Evolutionary conservation across 306 rosid species (phyloP).

Genomic region (Lathyrus sativus): DNA sequence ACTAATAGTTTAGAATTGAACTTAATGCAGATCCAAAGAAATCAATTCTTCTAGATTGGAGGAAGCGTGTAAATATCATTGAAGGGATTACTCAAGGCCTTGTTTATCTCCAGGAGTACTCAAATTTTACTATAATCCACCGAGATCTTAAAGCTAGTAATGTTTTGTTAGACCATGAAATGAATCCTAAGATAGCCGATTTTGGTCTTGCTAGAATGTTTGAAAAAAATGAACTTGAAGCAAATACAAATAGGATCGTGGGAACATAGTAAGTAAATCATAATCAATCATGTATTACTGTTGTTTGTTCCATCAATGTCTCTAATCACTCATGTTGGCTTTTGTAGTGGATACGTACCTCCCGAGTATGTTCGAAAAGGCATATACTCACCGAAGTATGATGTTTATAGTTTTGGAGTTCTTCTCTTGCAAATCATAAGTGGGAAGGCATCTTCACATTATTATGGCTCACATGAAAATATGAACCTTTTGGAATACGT

Average conservation of each 20-base stretch:
- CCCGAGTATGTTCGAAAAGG: conserved; percentile 64
- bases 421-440: conserved; percentile 70
- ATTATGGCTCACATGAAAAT: conserved; percentile 49
- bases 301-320: neutral
- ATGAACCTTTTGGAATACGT: conserved; percentile 36
- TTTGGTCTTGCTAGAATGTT: conserved; percentile 74
- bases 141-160: conserved; percentile 72
- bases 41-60: conserved; percentile 51
- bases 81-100: conserved; percentile 76
- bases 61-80: conserved; percentile 54
- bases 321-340: conserved; percentile 24
- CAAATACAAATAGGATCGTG: conserved; percentile 58
- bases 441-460: conserved; percentile 50
- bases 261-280: conserved; percentile 62
- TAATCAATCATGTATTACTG: neutral
- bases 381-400: conserved; percentile 50
- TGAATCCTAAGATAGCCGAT: conserved; percentile 69
- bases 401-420: conserved; percentile 49
- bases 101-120: conserved; percentile 79
- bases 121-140: conserved; percentile 70
- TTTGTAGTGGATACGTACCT: conserved; percentile 66
- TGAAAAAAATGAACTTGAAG: conserved; percentile 56
- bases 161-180: conserved; percentile 50
- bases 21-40: conserved; percentile 49
- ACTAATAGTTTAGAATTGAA: conserved; percentile 29